Base-by-base conservation (phyloP, 805 yeast genomes). In the Millerozyma miso region DNA sequence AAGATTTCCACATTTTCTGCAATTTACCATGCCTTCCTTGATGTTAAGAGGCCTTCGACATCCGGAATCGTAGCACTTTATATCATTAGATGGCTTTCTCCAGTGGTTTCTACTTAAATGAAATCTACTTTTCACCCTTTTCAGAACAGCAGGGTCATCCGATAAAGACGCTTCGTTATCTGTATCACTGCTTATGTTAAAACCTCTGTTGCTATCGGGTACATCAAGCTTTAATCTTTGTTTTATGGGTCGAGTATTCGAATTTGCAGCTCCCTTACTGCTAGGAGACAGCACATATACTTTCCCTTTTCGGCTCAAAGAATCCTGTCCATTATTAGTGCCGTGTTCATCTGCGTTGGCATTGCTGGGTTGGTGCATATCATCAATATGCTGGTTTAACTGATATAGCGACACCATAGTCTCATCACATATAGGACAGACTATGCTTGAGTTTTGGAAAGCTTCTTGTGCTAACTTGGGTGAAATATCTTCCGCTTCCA, bases 381-480 rank as follows among this genome's bases (percentile, higher is more conserved):
- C 83, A 56, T 88, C 96, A 19, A 88, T 61, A 59, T 88, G 96
- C 35, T 71, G 68, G 57, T 85, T 85, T 43, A 87, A 65, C 46
- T 77, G 83, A 13, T 50, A 39, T 33, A 82, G 58, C 4, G 76
- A 71, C 4, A 77, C 60, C 82, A 84, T 80, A 1, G 60, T 38
- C 44, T 80, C 83, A 12, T 67, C 60, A 55, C 96, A 88, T 1
- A 88, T 81, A 1, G 96, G 95, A 53, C 96, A 88, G 14, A 40
- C 26, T 23, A 54, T 32, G 7, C 14, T 15, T 7, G 34, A 7
- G 10, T 10, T 10, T 10, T 23, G 29, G 10, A 23, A 23, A 10
- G 10, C 6, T 23, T 23, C 29, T 23, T 23, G 29, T 10, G 10
- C 29, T 7, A 10, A 10, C 29, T 23, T 23, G 6, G 10, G 10